Evolutionary conservation across 2,329 filamentous ascomycete species (phyloP), one percentile per base, ranked within the genome.

Genomic region (Claviceps paspali): DNA sequence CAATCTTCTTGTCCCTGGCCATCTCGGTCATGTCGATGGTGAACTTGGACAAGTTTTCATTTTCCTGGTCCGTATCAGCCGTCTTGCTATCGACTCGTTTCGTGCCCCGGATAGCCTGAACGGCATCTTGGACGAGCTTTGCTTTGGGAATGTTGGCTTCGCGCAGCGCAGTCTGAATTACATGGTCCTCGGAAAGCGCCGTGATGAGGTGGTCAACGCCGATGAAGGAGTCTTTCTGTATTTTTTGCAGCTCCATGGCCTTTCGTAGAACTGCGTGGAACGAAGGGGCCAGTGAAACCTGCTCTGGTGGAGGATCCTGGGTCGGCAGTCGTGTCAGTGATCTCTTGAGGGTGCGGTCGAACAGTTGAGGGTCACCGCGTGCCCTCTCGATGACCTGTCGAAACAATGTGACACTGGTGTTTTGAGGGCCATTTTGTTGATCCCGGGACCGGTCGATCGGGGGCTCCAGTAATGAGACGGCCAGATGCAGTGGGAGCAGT

Each of bases 1-100:
- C 88, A 40, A 96, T 87, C 63, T 96, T 96, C 56, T 92, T 92
- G 64, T 98, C 91, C 56, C 87, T 73, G 42, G 91, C 91, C 78
- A 95, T 79, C 35, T 83, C 72, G 9, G 91, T 98, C 86, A 98
- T 93, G 61, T 98, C 91, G 52, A 96, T 91, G 39, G 91, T 96
- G 61, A 95, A 98, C 53, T 96, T 98, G 65, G 87, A 84, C 42
- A 98, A 67, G 54, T 94, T 95, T 62, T 98, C 91, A 51, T 87
- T 83, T 52, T 95, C 88, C 52, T 82, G 70, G 60, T 96, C 91
- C 0, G 80, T 78, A 60, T 98, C 91, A 38, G 91, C 91, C 4
- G 84, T 94, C 66, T 93, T 94, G 42, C 85, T 93, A 61, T 98
- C 91, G 29, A 98, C 87, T 45, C 88, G 73, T 63, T 79, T 85